These are phyloP conservation scores for Lachnellula cervina DNA, from an alignment of 2,329 filamentous ascomycete genomes.

Conservation along the genomic window DNA sequence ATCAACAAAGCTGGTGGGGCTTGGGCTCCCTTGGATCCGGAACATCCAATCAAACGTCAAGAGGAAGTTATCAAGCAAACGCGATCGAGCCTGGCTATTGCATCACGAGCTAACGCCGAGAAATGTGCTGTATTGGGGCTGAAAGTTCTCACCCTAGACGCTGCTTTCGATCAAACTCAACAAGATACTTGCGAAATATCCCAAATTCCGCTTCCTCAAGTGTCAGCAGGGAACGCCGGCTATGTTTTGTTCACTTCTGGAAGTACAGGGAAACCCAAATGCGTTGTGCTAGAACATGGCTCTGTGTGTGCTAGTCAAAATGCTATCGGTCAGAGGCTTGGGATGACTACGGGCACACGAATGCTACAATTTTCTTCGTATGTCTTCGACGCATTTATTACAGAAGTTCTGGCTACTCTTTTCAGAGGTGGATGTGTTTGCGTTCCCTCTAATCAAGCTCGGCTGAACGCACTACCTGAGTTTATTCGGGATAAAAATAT, in stretches of 20 bases:
- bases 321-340: neutral
- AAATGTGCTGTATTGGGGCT: neutral
- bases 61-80: conserved; percentile 21
- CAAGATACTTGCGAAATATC: too few species aligned
- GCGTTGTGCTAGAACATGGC: neutral
- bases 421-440: neutral
- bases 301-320: neutral
- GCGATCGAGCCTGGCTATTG: conserved; percentile 25
- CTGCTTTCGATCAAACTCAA: neutral
- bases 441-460: neutral
- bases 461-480: neutral
- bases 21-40: conserved; percentile 32
- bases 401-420: neutral
- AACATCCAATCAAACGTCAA: conserved; percentile 17
- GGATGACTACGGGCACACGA: neutral
- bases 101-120: conserved; percentile 11
- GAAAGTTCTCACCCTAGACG: neutral
- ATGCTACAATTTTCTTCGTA: neutral
- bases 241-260: neutral
- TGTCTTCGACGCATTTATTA: neutral
- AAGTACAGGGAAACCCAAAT: neutral
- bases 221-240: too few species aligned
- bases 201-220: neutral
- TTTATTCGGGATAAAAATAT: neutral
- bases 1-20: conserved; percentile 32